Evolutionary conservation across 1,284 basidiomycete genomes (phyloP), one percentile per base, ranked within the genome.

Genomic region (Ceratobasidium sp.): DNA sequence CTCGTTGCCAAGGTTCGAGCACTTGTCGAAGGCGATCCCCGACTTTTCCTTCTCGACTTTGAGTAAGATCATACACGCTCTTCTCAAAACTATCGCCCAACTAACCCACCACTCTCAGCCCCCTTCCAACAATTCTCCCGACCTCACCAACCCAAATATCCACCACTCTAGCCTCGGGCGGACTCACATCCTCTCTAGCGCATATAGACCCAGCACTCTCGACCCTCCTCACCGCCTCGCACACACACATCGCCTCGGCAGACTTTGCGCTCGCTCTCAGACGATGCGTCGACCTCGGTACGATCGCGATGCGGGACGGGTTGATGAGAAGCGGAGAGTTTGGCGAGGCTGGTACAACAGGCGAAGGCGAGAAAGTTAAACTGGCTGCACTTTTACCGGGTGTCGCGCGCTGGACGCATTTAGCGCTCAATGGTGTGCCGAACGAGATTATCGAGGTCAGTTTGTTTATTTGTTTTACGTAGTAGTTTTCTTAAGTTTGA

Each of bases 381-480:
- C 84, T 96, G 5, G 96, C 95, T 23, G 90, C 91, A 15, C 84
- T 96, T 78, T 86, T 97, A 26, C 96, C 95, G 4, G 91, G 91
- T 0, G 85, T 96, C 54, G 90, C 93, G 66, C 87, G 91, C 78
- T 95, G 94, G 91, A 92, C 91, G 82, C 90, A 91, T 80, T 80
- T 91, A 62, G 92, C 93, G 48, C 83, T 95, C 71, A 89, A 91
- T 77, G 90, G 90, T 10, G 84, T 93, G 62, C 94, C 95, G 28
- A 96, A 95, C 84, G 93, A 94, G 84, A 87, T 96, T 81, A 89
- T 96, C 38, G 94, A 96, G 85, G 94, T 94, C 83, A 83, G 93
- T 82, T 67, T 75, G 20, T 9, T 3, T 12, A 10, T 48, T 40
- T 28, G 15, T 28, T 46, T 42, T 56, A 23, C 48, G 38, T 28